Base-by-base conservation (phyloP, 495 filamentous ascomycete species). In the Copromyces sp. region DNA sequence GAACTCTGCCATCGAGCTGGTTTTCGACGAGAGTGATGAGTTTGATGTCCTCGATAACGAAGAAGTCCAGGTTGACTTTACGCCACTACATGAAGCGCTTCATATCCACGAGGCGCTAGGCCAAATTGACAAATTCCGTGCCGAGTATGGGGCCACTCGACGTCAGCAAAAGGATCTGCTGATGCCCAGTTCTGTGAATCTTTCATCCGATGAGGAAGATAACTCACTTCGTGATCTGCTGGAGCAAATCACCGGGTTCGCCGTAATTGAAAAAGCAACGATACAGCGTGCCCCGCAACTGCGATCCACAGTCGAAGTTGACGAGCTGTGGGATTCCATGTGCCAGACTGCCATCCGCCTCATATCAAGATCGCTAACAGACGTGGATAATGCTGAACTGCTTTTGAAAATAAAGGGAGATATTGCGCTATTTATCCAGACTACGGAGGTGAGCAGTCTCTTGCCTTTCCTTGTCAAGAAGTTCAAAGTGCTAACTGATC, bases 291-390 rank as follows among this genome's bases (percentile, higher is more conserved):
- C 90, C 2, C 91, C 92, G 3, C 90, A 92, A 72, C 84, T 98
- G 59, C 87, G 95, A 69, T 93, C 94, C n/a, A 83, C 88, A 16
- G 87, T 91, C 71, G 95, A 98, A 92, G 92, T 97, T 69, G 95
- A 98, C 77, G 94, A 97, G 79, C 86, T 99, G 7, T 99, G 95
- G 95, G 94, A 98, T 78, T 97, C 94, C 0, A 95, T 98, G 93
- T 98, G 94, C 77, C 92, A 96, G 77, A 89, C 89, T 32, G 91
- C 93, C 6, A 92, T 97, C 71, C 86, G 83, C 32, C 83, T 97
- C 42, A 95, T 96, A 74, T 89, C 89, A 0, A 91, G 88, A 73
- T 91, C 94, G 12, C 82, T 98, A 9, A 84, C 86, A 40, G 88
- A 90, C 37, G 89, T 98, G 45, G 89, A 90, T 39, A 93, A 94